Percentiles rank a stretch among this genome's conserved stretches.
These are phyloP conservation scores for Cucumis hystrix DNA, from an alignment of 306 rosid species.

Conservation along the genomic window DNA sequence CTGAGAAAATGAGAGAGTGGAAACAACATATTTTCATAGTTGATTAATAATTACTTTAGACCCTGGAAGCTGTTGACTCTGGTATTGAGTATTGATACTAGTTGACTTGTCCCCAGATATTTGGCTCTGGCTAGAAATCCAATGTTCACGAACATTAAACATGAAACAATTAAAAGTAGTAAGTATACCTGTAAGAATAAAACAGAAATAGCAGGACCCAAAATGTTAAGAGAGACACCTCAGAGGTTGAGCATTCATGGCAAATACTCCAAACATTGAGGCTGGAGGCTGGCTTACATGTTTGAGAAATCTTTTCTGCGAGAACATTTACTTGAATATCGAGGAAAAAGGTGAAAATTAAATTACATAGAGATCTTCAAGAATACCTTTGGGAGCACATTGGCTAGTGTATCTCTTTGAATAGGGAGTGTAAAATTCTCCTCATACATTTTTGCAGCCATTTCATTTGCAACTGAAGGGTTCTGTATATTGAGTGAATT, in stretches of 20 bases:
- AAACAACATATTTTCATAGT: neutral
- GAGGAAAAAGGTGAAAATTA: neutral
- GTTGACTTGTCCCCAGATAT: conserved; percentile 24
- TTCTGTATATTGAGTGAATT: conserved; percentile 35
- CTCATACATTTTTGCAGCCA: conserved; percentile 23
- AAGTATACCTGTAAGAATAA: neutral
- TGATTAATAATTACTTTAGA: conserved; percentile 21
- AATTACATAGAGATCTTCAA: neutral
- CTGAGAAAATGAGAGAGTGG: neutral
- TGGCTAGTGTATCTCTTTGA: conserved; percentile 35
- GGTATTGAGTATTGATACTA: conserved; percentile 30
- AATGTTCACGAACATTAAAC: conserved; percentile 11
- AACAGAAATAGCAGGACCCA: neutral
- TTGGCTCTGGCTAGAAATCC: conserved; percentile 41
- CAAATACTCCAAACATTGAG: conserved; percentile 26
- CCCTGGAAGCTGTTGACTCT: conserved; percentile 39
- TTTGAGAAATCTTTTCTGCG: conserved; percentile 43
- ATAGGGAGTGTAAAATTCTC: conserved; percentile 35
- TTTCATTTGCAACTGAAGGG: conserved; percentile 24
- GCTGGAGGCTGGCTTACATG: conserved; percentile 26
- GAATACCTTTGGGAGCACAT: conserved; percentile 37
- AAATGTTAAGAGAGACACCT: conserved; percentile 31
- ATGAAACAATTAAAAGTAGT: conserved; percentile 1
- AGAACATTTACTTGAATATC: conserved; percentile 3
- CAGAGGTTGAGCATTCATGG: conserved; percentile 37